A percentile compares a stretch with the other conserved stretches of the same genome.
These are phyloP conservation scores for Ricinus communis DNA, from an alignment of 345 rosid genomes.

Conservation along the genomic window DNA sequence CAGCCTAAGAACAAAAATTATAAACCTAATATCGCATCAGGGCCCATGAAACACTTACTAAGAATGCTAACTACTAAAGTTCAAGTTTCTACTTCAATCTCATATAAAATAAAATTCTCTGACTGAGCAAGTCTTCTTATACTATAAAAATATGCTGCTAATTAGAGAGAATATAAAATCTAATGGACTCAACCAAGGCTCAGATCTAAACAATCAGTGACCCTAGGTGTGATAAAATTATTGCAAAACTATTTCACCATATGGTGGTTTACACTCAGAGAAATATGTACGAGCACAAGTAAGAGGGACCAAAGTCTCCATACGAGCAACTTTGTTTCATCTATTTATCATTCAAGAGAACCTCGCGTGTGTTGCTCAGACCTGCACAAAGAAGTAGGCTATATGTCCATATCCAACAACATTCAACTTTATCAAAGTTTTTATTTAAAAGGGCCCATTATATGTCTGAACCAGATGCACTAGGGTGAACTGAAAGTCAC, in stretches of 20 bases:
- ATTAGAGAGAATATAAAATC: neutral
- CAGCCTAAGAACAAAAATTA: neutral
- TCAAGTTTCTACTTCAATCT: neutral
- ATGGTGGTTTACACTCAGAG: neutral
- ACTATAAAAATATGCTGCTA: neutral
- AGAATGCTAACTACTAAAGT: neutral
- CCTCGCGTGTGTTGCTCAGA: too few species aligned
- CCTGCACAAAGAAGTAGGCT: too few species aligned
- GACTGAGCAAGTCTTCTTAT: neutral
- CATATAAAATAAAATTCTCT: neutral
- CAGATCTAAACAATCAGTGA: neutral
- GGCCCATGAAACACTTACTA: neutral
- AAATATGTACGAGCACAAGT: too few species aligned
- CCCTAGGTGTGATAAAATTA: neutral
- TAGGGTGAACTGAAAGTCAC: neutral
- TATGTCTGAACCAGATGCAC: too few species aligned
- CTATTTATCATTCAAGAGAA: too few species aligned
- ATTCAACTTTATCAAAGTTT: too few species aligned
- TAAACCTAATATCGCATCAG: neutral
- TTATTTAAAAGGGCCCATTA: too few species aligned
- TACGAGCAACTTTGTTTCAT: too few species aligned
- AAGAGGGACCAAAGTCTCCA: too few species aligned
- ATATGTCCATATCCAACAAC: too few species aligned
- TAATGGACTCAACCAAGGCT: neutral
- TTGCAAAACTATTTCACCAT: neutral